Conservation (phyloP, 2,329 filamentous ascomycete genomes). For the Trichophyton benhamiae region DNA sequence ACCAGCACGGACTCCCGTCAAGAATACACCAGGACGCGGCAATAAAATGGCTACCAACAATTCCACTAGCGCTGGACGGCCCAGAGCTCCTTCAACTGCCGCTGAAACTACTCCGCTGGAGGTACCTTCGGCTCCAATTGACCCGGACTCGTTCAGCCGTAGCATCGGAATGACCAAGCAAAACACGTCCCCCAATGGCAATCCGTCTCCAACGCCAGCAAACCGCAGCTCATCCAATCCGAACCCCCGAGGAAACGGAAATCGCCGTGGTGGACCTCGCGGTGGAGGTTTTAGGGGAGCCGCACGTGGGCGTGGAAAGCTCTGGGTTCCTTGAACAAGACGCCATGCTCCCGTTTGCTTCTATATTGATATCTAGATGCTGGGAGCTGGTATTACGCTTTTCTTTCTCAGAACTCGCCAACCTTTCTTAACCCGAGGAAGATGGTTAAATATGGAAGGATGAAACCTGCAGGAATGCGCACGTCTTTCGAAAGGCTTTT, state of each 20-base stretch:
- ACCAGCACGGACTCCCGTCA: constrained; percentile 21
- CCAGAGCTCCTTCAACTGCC: constrained; percentile 15
- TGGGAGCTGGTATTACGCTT: not conserved
- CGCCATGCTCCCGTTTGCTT: not conserved
- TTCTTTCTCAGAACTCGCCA: not conserved
- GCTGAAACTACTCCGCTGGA: constrained; percentile 26
- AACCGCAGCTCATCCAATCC: constrained; percentile 24
- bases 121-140: constrained; percentile 36
- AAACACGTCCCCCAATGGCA: constrained; percentile 23
- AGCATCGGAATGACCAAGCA: constrained; percentile 24
- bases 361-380: not conserved
- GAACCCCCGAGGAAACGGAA: constrained; percentile 23
- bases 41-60: constrained; percentile 6
- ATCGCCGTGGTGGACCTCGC: constrained; percentile 26
- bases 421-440: not conserved
- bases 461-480: not conserved
- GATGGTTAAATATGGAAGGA: not conserved
- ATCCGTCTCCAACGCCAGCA: constrained; percentile 15
- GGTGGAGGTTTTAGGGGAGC: constrained; percentile 25
- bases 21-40: constrained; percentile 12
- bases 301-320: constrained; percentile 30
- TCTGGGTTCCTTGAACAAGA: constrained; percentile 33
- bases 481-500: constrained; percentile 2
- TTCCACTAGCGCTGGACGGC: constrained; percentile 8
- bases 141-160: constrained; percentile 38